Evolutionary conservation across 768 basidiomycete genomes (phyloP).

Genomic region (Ramaria sp.): DNA sequence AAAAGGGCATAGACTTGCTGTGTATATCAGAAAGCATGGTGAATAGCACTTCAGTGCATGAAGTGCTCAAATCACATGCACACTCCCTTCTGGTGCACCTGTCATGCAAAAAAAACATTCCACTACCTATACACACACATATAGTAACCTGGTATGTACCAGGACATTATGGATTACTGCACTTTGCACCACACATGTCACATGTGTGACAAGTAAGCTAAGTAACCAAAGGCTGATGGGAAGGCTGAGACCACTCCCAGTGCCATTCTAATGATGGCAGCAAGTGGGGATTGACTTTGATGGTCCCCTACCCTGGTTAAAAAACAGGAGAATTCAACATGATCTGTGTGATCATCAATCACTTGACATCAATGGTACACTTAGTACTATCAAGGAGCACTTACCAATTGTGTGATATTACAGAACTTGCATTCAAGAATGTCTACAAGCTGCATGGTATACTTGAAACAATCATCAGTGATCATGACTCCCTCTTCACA

Average conservation of each 20-base stretch:
- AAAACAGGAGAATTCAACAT: slow-evolving; percentile 15
- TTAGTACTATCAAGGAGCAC: slow-evolving; percentile 10
- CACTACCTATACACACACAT: slow-evolving; percentile 12
- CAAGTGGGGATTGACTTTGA: slow-evolving; percentile 26
- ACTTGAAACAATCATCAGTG: slow-evolving; percentile 16
- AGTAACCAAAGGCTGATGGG: slow-evolving; percentile 20
- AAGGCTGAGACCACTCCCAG: slow-evolving; percentile 12
- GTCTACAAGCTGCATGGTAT: slow-evolving; percentile 21
- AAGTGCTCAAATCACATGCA: slow-evolving; percentile 15
- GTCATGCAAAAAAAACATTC: slow-evolving; percentile 16
- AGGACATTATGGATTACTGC: slow-evolving; percentile 17
- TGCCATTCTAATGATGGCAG: slow-evolving; percentile 9
- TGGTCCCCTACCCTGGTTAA: slow-evolving; percentile 19
- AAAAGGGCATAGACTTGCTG: no score
- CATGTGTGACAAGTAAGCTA: slow-evolving; percentile 16
- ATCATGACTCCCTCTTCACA: slow-evolving; percentile 26
- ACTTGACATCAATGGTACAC: slow-evolving; percentile 16
- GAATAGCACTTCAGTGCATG: no score
- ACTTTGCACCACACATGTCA: slow-evolving; percentile 14
- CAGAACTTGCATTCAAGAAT: slow-evolving; percentile 17
- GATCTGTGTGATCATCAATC: slow-evolving; percentile 18
- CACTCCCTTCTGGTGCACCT: slow-evolving; percentile 19
- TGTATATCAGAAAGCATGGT: no score
- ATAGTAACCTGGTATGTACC: slow-evolving; percentile 14
- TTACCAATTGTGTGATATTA: slow-evolving; percentile 16